Conservation (phyloP, 805 yeast genomes). For the Komagataella populi region DNA sequence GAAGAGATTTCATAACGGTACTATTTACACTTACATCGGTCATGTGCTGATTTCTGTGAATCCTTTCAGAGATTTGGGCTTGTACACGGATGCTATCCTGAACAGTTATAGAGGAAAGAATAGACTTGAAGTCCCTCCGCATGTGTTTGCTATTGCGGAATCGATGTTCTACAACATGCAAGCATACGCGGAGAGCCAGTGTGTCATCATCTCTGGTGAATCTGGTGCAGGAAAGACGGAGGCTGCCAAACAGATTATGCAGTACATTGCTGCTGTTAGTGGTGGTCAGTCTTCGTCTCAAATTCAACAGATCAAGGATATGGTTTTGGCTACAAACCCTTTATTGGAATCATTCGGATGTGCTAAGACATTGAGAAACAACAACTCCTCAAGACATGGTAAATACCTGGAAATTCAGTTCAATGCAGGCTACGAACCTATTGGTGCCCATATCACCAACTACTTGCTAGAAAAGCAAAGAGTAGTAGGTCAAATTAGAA, state of each 20-base stretch:
- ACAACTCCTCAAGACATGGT: conserved; percentile 87
- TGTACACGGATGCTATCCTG: conserved; percentile 71
- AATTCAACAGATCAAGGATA: conserved; percentile 82
- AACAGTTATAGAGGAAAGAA: conserved; percentile 80
- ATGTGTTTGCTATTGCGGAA: conserved; percentile 96
- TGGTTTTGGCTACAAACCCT: conserved; percentile 96
- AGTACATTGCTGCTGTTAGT: conserved; percentile 83
- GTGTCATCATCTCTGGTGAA: conserved; percentile 96
- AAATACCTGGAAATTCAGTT: conserved; percentile 87
- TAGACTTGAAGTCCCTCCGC: conserved; percentile 94
- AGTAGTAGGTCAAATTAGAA: conserved; percentile 86
- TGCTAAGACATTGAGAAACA: conserved; percentile 82
- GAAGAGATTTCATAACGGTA: conserved; percentile 78
- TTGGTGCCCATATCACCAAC: conserved; percentile 92
- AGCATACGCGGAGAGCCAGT: conserved; percentile 87
- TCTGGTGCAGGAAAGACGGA: conserved; percentile 98
- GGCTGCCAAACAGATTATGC: conserved; percentile 97
- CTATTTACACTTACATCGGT: conserved; percentile 88
- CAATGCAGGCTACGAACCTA: conserved; percentile 72
- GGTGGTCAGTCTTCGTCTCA: conserved; percentile 52
- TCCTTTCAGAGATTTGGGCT: conserved; percentile 93
- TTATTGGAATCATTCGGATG: conserved; percentile 85
- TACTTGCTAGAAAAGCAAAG: conserved; percentile 89
- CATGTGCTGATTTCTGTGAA: conserved; percentile 92
- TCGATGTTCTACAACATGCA: conserved; percentile 92